phyloP scores from a whole-genome alignment of 75 land plant species.

The Picea glauca region DNA sequence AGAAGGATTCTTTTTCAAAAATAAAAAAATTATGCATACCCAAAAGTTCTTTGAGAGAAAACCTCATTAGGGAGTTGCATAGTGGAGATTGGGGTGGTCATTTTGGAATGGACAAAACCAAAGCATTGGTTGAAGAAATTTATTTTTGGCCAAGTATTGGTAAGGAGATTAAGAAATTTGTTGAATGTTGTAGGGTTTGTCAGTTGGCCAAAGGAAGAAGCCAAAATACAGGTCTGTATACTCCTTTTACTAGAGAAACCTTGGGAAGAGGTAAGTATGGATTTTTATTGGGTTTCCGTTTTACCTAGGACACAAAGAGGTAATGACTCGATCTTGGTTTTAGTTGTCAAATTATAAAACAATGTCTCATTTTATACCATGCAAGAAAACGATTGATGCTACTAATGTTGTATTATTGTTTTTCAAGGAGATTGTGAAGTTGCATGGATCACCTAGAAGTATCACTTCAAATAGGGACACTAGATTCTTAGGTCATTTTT shows the following conservation, averaged over 20 bases:
- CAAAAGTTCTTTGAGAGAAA: too few relatives aligned
- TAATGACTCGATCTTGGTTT: slow-evolving; percentile 3
- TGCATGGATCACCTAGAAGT: background rate
- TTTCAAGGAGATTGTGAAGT: background rate
- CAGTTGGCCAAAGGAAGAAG: slow-evolving; percentile 16
- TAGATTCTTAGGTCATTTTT: background rate
- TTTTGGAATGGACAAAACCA: slow-evolving; percentile 16
- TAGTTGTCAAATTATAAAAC: slow-evolving; percentile 10
- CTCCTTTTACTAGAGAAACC: slow-evolving; percentile 6
- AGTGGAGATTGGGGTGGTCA: slow-evolving; percentile 16
- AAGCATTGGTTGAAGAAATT: background rate
- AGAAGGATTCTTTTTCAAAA: too few relatives aligned
- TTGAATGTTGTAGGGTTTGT: slow-evolving; percentile 13
- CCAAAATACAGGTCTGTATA: slow-evolving; percentile 12
- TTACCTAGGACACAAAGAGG: slow-evolving; percentile 9
- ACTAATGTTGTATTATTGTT: too few relatives aligned
- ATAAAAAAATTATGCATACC: too few relatives aligned
- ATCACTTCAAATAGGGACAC: background rate
- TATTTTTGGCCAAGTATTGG: slow-evolving; percentile 15
- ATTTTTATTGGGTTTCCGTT: slow-evolving; percentile 9
- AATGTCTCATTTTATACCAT: slow-evolving; percentile 8
- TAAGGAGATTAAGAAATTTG: slow-evolving; percentile 1
- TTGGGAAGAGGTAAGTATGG: slow-evolving; percentile 7
- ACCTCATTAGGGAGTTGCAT: slow-evolving; percentile 7
- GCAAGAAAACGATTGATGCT: background rate